A percentile compares a stretch with the other conserved stretches of the same genome.
phyloP scores from a whole-genome alignment of 176 grass and related monocot genomes.

The Dactylis glomerata region DNA sequence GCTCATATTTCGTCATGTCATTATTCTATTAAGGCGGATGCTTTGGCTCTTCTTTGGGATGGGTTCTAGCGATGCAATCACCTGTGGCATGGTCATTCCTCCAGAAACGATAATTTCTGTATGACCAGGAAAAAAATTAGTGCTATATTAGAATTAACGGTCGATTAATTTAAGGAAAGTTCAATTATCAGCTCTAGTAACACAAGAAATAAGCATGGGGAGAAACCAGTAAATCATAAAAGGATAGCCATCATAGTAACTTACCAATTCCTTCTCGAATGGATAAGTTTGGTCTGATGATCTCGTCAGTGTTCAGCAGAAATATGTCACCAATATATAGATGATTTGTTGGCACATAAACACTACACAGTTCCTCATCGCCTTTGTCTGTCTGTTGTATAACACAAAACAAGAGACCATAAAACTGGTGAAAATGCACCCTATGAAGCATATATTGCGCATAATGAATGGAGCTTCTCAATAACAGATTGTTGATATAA shows the following conservation, averaged over 20 bases:
- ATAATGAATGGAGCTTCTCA: neutral
- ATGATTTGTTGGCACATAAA: constrained; percentile 99
- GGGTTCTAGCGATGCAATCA: constrained; percentile 76
- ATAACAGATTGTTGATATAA: neutral
- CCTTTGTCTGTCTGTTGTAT: constrained; percentile 80
- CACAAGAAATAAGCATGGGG: neutral
- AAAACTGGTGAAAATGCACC: neutral
- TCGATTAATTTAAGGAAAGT: neutral
- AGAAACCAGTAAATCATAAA: neutral
- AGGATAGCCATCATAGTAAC: neutral
- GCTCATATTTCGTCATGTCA: constrained; percentile 35
- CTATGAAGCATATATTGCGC: neutral
- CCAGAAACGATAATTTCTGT: constrained; percentile 99
- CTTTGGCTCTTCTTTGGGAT: constrained; percentile 67
- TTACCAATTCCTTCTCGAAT: constrained; percentile 96
- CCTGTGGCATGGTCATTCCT: constrained; percentile 98
- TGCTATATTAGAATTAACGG: neutral
- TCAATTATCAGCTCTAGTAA: neutral
- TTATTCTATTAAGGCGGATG: constrained; percentile 77
- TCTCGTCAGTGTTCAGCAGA: constrained; percentile 87
- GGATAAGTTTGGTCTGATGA: constrained; percentile 94
- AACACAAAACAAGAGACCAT: constrained; percentile 15
- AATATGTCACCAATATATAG: constrained; percentile 99
- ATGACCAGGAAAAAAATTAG: constrained; percentile 13
- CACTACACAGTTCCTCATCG: constrained; percentile 92